Evolutionary conservation across 306 rosid genomes (phyloP), one percentile per base, ranked within the genome.

Genomic region (Medicago lupulina): DNA sequence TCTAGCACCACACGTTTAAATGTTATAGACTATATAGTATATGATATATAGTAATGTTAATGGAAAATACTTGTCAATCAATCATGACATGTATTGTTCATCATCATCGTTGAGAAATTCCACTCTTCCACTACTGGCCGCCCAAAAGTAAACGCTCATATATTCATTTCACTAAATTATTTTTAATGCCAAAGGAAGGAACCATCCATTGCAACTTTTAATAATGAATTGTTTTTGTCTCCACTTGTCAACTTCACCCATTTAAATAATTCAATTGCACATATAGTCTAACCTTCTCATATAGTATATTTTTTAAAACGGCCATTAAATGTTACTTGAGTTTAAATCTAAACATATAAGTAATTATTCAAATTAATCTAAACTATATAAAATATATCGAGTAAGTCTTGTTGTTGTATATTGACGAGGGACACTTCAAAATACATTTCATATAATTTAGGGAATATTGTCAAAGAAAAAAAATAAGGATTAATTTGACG

Each of bases 91-190:
- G 19, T 18, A 83, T 11, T 58, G 64, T 55, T 81, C 39, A 81
- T 80, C 51, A 51, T 71, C 79, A 34, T 4, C 21, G 15, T 69
- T 47, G 71, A 63, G 76, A 84, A 61, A 21, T 78, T 78, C 79
- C 86, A 63, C 80, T 63, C 81, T 71, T 10, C 74, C 85, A 75
- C 87, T 71, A 86, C 51, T 36, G 55, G 82, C 80, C 81, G 76
- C 80, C 80, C 58, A 77, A 81, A 83, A 84, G 90, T 86, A 86
- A 86, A 86, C 87, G 86, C 87, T 75, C 70, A 40, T 6, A 11
- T 54, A 61, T 76, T 47, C 38, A 28, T 23, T 43, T 58, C 63
- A 54, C 61, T 51, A 34, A 19, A 23, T 61, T 31, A 61, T 61
- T 34, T 61, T 34, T 61, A 31, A 61, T 31, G 10, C 21, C 44